A percentile compares a stretch with the other conserved stretches of the same genome.
phyloP scores from a whole-genome alignment of 2,329 filamentous ascomycete genomes.

The Epichloe uncinata region DNA sequence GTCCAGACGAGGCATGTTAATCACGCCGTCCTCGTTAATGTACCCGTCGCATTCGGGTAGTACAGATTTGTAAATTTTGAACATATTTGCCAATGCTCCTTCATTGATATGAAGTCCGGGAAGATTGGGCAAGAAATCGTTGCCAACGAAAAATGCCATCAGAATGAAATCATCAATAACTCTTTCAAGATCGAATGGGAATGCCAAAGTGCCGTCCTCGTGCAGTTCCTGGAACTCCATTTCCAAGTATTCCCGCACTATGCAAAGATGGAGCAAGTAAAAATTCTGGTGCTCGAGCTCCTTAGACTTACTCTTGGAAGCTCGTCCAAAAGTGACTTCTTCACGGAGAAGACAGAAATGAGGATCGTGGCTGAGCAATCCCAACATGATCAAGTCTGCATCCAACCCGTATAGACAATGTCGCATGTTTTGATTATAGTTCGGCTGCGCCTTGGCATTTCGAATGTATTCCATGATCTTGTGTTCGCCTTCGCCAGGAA shows the following conservation, averaged over 20 bases:
- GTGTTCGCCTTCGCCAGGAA: conserved; percentile 95
- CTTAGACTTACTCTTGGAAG: conserved; percentile 78
- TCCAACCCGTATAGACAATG: conserved; percentile 97
- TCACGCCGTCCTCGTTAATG: conserved; percentile 88
- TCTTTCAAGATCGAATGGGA: conserved; percentile 84
- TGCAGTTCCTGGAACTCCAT: conserved; percentile 92
- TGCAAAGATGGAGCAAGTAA: conserved; percentile 91
- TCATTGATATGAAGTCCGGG: conserved; percentile 97
- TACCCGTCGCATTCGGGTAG: conserved; percentile 82
- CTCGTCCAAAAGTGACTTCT: conserved; percentile 91
- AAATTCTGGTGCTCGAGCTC: conserved; percentile 98
- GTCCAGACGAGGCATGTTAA: conserved; percentile 71
- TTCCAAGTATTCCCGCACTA: conserved; percentile 93
- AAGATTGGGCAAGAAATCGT: conserved; percentile 95
- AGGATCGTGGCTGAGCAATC: conserved; percentile 90
- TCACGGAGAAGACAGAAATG: conserved; percentile 96
- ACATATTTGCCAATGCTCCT: conserved; percentile 93
- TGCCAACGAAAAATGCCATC: conserved; percentile 98
- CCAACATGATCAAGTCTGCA: conserved; percentile 97
- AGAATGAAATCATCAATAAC: conserved; percentile 99
- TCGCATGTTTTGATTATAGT: conserved; percentile 84
- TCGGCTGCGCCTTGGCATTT: conserved; percentile 86
- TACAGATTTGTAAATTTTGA: conserved; percentile 85
- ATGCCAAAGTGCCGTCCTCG: conserved; percentile 53
- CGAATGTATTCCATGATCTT: conserved; percentile 99